Evolutionary conservation across 2,329 filamentous ascomycete species (phyloP).

Genomic region (Aspergillus sp.): DNA sequence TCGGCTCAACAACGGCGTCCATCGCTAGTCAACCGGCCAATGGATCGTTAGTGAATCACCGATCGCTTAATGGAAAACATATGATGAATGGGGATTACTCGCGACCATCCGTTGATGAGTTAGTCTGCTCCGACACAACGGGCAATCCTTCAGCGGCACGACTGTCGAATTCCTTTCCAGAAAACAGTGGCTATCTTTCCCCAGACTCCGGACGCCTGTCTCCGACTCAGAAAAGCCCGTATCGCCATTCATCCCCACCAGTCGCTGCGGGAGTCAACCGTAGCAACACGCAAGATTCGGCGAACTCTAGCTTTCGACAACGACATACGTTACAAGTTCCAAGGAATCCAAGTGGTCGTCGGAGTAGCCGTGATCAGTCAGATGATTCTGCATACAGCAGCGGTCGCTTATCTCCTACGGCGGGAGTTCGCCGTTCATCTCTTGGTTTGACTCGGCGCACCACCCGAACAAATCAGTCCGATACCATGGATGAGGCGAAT

Average conservation of each 20-base stretch:
- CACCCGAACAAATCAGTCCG: slow-evolving; percentile 82
- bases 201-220: slow-evolving; percentile 32
- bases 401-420: slow-evolving; percentile 78
- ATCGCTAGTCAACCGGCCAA: slow-evolving; percentile 28
- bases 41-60: slow-evolving; percentile 23
- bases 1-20: slow-evolving; percentile 27
- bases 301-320: slow-evolving; percentile 66
- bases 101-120: slow-evolving; percentile 33
- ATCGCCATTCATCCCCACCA: slow-evolving; percentile 43
- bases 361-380: slow-evolving; percentile 64
- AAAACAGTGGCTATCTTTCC: slow-evolving; percentile 32
- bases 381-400: slow-evolving; percentile 65
- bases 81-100: slow-evolving; percentile 34
- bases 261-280: slow-evolving; percentile 60
- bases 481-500: slow-evolving; percentile 78
- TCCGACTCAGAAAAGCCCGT: slow-evolving; percentile 27
- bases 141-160: slow-evolving; percentile 30
- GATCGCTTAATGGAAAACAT: slow-evolving; percentile 28
- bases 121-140: slow-evolving; percentile 27
- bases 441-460: slow-evolving; percentile 75
- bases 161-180: slow-evolving; percentile 35
- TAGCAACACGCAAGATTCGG: slow-evolving; percentile 54
- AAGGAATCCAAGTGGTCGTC: slow-evolving; percentile 61
- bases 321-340: slow-evolving; percentile 89
- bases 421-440: slow-evolving; percentile 72